phyloP scores from a whole-genome alignment of 2,329 filamentous ascomycete genomes.

The Arachnopeziza araneosa region DNA sequence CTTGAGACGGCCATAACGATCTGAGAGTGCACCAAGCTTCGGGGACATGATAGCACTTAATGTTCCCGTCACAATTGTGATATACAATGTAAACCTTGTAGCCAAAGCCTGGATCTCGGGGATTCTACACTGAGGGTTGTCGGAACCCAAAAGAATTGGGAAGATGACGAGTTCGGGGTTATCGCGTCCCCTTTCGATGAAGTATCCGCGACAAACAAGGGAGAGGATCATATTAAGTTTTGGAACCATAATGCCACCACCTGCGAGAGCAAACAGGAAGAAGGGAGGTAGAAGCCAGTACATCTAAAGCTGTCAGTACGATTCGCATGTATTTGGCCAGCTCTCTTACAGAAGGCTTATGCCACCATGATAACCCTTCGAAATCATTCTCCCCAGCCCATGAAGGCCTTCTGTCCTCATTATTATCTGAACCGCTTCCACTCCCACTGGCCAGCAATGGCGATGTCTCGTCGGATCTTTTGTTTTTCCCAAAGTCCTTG shows the following conservation, averaged over 20 bases:
- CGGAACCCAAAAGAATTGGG: conserved; percentile 60
- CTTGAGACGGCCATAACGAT: conserved; percentile 74
- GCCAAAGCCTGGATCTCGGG: conserved; percentile 73
- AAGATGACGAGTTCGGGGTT: conserved; percentile 56
- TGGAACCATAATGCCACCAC: conserved; percentile 55
- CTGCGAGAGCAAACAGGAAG: conserved; percentile 1
- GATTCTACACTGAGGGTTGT: conserved; percentile 75
- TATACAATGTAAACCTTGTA: conserved; percentile 71
- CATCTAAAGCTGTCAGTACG: conserved; percentile 44
- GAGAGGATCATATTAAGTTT: conserved; percentile 81
- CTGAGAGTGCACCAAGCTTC: conserved; percentile 77
- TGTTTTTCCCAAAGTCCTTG: conserved; percentile 2
- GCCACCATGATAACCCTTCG: conserved; percentile 55
- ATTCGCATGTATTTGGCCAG: not conserved
- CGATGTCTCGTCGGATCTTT: conserved; percentile 6
- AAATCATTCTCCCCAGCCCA: conserved; percentile 55
- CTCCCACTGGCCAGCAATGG: conserved; percentile 24
- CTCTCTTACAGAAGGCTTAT: conserved; percentile 51
- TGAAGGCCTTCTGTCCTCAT: conserved; percentile 2
- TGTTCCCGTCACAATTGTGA: conserved; percentile 68
- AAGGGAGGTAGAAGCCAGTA: conserved; percentile 73
- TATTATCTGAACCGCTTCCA: conserved; percentile 7
- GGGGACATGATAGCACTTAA: conserved; percentile 78
- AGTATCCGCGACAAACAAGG: conserved; percentile 79
- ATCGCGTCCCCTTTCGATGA: conserved; percentile 56